Percentiles rank a stretch among this genome's conserved stretches.
phyloP scores from a whole-genome alignment of 805 yeast species.

The Metschnikowia lochheadii region DNA sequence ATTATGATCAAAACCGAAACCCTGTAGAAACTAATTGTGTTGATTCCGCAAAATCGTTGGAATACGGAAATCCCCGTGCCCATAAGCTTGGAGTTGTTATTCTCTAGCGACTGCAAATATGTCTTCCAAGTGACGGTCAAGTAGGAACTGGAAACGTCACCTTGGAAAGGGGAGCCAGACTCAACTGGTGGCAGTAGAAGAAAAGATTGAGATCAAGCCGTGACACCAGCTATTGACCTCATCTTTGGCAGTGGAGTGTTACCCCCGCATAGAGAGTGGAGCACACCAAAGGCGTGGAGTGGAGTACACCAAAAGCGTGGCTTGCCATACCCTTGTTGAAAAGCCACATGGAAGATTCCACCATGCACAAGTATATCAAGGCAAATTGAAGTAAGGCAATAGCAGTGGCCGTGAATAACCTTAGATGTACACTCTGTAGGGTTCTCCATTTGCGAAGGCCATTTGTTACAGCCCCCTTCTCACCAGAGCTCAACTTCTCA shows the following conservation, averaged over 20 bases:
- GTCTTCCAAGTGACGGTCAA: conserved; percentile 23
- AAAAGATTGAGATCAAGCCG: background rate
- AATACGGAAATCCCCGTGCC: conserved; percentile 60
- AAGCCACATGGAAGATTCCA: conserved; percentile 87
- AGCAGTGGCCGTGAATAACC: conserved; percentile 52
- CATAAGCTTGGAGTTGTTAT: conserved; percentile 54
- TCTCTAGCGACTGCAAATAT: conserved; percentile 52
- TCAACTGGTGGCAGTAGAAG: conserved; percentile 8
- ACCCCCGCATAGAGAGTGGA: conserved; percentile 39
- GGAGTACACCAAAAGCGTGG: conserved; percentile 9
- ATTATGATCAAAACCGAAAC: conserved; percentile 72
- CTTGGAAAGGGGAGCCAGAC: conserved; percentile 18
- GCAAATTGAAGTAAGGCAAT: conserved; percentile 50
- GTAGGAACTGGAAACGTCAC: background rate
- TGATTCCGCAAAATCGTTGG: conserved; percentile 94
- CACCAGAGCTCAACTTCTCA: too few species aligned
- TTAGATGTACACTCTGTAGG: too few species aligned
- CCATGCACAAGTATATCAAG: conserved; percentile 36
- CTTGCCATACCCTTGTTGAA: conserved; percentile 40
- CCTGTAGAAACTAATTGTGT: conserved; percentile 89
- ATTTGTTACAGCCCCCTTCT: too few species aligned
- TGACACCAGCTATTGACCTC: conserved; percentile 38
- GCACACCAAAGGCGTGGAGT: too few species aligned
- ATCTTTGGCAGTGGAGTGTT: conserved; percentile 27
- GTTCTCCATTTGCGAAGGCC: too few species aligned